Evolutionary conservation across 345 rosid genomes (phyloP).

Genomic region (Ceriops decandra): DNA sequence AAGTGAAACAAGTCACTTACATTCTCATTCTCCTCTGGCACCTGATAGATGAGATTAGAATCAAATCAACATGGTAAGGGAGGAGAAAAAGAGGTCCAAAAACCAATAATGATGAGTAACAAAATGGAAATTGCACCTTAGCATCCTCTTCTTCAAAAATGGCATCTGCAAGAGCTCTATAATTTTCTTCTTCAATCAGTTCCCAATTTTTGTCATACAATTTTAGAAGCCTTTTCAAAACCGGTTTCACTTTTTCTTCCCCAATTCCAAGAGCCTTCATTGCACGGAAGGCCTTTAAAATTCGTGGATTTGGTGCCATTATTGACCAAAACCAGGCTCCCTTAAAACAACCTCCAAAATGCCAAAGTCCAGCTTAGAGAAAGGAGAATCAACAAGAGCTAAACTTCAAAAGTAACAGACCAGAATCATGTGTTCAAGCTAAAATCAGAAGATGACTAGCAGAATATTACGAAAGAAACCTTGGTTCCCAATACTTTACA

Average conservation of each 20-base stretch:
- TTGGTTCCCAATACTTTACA: no score
- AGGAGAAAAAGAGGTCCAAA: background rate
- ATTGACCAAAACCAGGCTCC: constrained; percentile 1
- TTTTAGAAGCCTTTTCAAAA: constrained; percentile 56
- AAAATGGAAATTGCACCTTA: constrained; percentile 39
- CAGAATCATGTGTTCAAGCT: no score
- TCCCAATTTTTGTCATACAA: constrained; percentile 88
- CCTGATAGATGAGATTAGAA: constrained; percentile 34
- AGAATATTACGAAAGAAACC: no score
- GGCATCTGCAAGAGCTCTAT: constrained; percentile 84
- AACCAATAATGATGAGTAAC: background rate
- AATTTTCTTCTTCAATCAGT: constrained; percentile 73
- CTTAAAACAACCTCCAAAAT: constrained; percentile 6
- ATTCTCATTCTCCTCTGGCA: constrained; percentile 29
- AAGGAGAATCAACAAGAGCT: background rate
- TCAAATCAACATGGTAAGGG: constrained; percentile 7
- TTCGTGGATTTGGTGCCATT: constrained; percentile 56
- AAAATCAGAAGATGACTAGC: no score
- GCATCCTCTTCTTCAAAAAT: constrained; percentile 71
- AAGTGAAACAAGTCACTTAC: constrained; percentile 33
- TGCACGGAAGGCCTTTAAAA: constrained; percentile 53
- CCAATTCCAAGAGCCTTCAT: constrained; percentile 65
- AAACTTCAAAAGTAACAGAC: background rate
- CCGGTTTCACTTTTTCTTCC: constrained; percentile 57
- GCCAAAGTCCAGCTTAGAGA: background rate